These are phyloP conservation scores for Lasiosphaeria miniovina DNA, from an alignment of 495 filamentous ascomycete genomes.

Conservation along the genomic window DNA sequence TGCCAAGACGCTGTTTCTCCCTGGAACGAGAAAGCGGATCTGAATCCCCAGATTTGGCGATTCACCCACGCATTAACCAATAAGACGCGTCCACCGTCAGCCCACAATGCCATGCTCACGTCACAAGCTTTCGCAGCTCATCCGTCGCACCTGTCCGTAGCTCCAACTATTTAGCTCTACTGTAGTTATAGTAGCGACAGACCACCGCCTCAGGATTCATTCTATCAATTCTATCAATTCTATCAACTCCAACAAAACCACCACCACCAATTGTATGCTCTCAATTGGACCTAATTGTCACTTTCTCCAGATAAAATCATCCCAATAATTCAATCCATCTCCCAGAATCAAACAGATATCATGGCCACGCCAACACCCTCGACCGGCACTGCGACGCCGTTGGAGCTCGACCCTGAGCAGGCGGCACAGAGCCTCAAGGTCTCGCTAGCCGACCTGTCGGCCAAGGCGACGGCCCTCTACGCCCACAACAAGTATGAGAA, in stretches of 20 bases:
- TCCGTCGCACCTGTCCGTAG: not conserved
- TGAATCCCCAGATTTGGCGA: not conserved
- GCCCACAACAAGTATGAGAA: slow-evolving; percentile 79
- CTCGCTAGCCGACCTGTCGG: slow-evolving; percentile 55
- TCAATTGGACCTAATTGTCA: too few species aligned
- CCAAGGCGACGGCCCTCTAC: slow-evolving; percentile 60
- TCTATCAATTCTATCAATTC: not conserved
- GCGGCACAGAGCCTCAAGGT: slow-evolving; percentile 46
- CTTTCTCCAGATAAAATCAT: not conserved
- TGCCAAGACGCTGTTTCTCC: too few species aligned
- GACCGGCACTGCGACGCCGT: slow-evolving; percentile 34
- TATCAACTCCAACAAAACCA: slow-evolving; percentile 1
- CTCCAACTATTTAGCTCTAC: not conserved
- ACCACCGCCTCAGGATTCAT: not conserved
- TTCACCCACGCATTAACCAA: slow-evolving; percentile 20
- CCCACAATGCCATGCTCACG: slow-evolving; percentile 21
- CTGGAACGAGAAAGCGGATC: too few species aligned
- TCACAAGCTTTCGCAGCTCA: slow-evolving; percentile 22
- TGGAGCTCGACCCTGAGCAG: slow-evolving; percentile 41
- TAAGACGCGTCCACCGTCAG: slow-evolving; percentile 25
- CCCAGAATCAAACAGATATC: not conserved
- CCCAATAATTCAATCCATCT: not conserved
- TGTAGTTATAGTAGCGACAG: too few species aligned
- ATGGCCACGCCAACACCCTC: slow-evolving; percentile 26
- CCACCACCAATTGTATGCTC: too few species aligned